Base-by-base conservation (phyloP, 202 grass and related monocot genomes). In the Miscanthus sacchariflorus region DNA sequence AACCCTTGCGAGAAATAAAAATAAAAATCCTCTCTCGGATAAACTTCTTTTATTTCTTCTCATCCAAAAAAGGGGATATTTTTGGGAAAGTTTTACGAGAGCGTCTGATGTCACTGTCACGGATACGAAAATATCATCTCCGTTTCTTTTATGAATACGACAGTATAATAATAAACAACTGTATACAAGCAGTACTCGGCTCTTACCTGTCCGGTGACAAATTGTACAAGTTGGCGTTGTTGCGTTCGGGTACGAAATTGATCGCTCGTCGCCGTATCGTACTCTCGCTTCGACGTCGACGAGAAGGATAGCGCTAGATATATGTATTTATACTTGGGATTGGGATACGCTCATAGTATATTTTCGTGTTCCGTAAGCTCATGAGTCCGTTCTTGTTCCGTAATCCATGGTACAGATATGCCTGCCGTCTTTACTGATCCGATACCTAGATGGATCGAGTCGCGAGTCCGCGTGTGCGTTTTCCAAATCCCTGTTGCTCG, bases 21-120 rank as follows among this genome's bases (percentile, higher is more conserved):
- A 25, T 11, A n/a, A 12, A 45, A 45, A 6, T 25, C 40, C 27
- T 80, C 52, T 73, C 12, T 28, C 6, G 0, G 45, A 70, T 72
- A 67, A 59, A 73, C 18, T 71, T 39, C 17, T 81, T 21, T 56
- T 49, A 38, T 36, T 66, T 59, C 44, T 48, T 18, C 44, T 46
- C 45, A 23, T 2, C 49, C 6, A 3, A 35, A 33, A 14, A 52
- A 18, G 0, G 5, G 15, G 72, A 78, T 79, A 58, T 82, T 90
- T 92, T 35, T 40, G 4, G 3, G 14, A 12, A 68, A 56, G 23
- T 0, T 54, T 27, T 54, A 40, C 54, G 17, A 71, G 58, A 74
- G 38, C 58, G 2, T 12, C 11, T 7, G 80, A 72, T 7, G 81
- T 83, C 64, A 42, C 50, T 12, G 71, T 86, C 81, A 15, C 28